Evolutionary conservation across 2,329 filamentous ascomycete genomes (phyloP), one percentile per base, ranked within the genome.

Genomic region (Trichoderma aggressivum): DNA sequence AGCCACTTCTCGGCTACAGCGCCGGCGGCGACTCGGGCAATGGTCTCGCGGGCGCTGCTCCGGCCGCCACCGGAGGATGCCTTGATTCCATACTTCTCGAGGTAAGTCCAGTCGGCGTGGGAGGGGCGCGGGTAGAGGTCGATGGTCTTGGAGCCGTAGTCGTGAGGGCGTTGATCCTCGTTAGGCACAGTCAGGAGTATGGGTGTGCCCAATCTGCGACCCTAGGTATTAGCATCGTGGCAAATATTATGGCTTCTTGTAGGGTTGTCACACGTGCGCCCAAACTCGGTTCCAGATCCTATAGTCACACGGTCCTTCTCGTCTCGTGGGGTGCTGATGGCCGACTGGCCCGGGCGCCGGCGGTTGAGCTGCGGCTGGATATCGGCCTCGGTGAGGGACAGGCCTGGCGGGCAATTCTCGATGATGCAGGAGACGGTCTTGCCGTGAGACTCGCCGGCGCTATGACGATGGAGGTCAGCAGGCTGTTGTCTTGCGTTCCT

Each of bases 71-170:
- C 95, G 73, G 91, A 94, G 80, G 90, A 93, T 47, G 96, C 94
- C 85, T 97, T 97, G 76, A 97, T 90, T 71, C 95, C 95, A 81
- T 99, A 99, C 84, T 98, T 98, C 82, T 97, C 93, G 73, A 97
- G 87, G 84, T 98, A 98, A 72, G 96, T 98, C 89, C 92, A 98
- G 83, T 98, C 95, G 72, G 96, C 95, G 83, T 98, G 96, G 80
- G 90, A 94, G 43, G 95, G 96, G 65, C 96, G 89, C 5, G 96
- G 96, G 86, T 92, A 98, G 73, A 90, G 84, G 82, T 98, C 93
- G 89, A 98, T 98, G 34, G 94, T 97, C 79, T 89, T 88, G 82
- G 90, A 89, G 70, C 92, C 92, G 82, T 98, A 98, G 85, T 99
- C 96, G 80, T 93, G 90, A 47, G 94, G 95, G 74, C 95, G 86